phyloP scores from a whole-genome alignment of 345 rosid genomes.

The Camelina hispida region DNA sequence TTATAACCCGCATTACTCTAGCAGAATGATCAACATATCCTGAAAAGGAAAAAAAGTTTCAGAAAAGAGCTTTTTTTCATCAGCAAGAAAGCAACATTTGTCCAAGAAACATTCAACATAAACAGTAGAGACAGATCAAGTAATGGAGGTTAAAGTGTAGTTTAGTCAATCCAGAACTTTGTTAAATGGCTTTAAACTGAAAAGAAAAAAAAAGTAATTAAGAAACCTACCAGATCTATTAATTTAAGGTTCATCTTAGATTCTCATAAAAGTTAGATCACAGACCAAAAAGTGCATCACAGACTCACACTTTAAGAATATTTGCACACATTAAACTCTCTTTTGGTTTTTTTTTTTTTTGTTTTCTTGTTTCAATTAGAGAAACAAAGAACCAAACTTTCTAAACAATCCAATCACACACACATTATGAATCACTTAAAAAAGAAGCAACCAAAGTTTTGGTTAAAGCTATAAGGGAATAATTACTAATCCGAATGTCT shows the following conservation, averaged over 20 bases:
- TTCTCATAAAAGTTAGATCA: conserved; percentile 39
- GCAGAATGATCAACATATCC: conserved; percentile 83
- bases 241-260: conserved; percentile 38
- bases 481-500: background rate
- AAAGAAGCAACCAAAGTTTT: conserved; percentile 1
- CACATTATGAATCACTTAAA: conserved; percentile 13
- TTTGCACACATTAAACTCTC: conserved; percentile 31
- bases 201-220: conserved; percentile 30
- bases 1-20: conserved; percentile 90
- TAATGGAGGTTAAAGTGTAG: conserved; percentile 14
- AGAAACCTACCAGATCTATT: conserved; percentile 37
- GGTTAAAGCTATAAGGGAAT: background rate
- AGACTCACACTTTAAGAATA: conserved; percentile 25
- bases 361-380: conserved; percentile 23
- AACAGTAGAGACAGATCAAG: conserved; percentile 12
- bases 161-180: conserved; percentile 30
- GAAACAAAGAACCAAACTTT: conserved; percentile 38
- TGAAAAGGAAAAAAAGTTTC: conserved; percentile 8
- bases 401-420: conserved; percentile 1
- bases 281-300: conserved; percentile 40
- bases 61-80: conserved; percentile 21
- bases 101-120: conserved; percentile 18
- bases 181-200: conserved; percentile 36
- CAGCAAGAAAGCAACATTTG: conserved; percentile 14
- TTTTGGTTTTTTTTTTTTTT: conserved; percentile 24